phyloP scores from a whole-genome alignment of 768 basidiomycete genomes.

The Leccinum subtestaceum region DNA sequence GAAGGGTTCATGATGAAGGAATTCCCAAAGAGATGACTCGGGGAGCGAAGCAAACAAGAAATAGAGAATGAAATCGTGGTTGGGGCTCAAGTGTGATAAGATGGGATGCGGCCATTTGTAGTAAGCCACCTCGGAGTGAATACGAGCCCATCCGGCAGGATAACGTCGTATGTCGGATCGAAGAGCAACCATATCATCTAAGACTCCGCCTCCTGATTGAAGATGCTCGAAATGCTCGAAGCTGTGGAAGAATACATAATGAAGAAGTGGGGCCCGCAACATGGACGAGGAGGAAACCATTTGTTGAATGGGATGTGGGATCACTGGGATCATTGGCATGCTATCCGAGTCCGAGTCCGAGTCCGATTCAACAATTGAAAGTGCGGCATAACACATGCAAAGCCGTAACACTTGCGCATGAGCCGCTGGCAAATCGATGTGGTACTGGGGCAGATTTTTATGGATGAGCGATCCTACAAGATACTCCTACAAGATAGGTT shows the following conservation, averaged over 20 bases:
- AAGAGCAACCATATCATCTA: background rate
- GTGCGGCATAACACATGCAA: background rate
- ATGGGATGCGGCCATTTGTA: too few species aligned
- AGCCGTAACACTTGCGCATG: background rate
- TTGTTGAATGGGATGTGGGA: too few species aligned
- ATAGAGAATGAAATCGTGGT: background rate
- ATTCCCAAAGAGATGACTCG: background rate
- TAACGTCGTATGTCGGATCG: background rate
- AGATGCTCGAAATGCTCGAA: background rate
- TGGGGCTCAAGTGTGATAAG: background rate
- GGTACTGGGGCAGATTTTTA: background rate
- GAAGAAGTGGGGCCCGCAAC: background rate
- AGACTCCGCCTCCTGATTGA: background rate
- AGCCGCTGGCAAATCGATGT: background rate
- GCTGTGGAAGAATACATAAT: background rate
- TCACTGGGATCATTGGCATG: background rate
- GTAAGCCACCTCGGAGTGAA: background rate
- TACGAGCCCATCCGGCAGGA: background rate
- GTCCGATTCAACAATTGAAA: background rate
- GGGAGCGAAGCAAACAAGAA: background rate
- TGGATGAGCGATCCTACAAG: background rate
- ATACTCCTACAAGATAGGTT: background rate
- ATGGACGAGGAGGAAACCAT: background rate
- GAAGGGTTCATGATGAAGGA: background rate
- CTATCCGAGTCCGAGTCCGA: background rate